Evolutionary conservation across 2,329 filamentous ascomycete genomes (phyloP), one percentile per base, ranked within the genome.

Genomic region (Cytospora chrysosperma): DNA sequence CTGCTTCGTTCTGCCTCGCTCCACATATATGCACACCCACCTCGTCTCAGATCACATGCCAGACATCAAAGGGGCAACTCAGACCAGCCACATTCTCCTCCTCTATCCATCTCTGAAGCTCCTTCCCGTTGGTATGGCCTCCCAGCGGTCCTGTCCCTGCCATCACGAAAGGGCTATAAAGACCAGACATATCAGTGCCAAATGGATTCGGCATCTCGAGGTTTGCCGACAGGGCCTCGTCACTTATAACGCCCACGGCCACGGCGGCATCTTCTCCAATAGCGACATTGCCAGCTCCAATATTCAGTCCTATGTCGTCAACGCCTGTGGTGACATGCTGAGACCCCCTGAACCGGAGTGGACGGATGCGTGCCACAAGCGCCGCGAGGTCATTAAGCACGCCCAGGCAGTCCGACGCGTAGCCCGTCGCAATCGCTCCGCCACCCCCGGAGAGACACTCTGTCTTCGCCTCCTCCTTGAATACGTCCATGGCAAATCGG

Each of bases 401-500:
- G 47, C 61, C 28, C 15, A 58, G n/a, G 21, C 64, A 65, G 64
- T 65, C 64, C 10, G 64, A 61, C 12, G 61, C 64, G 59, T 65
- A 65, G 13, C 64, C 64, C n/a, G 61, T 65, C 4, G 53, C 57
- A 2, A 13, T 50, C 15, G 50, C 52, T n/a, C 21, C 57, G 9
- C 74, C 76, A 10, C 74, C 71, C n/a, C 66, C 68, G 19, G 55
- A 55, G n/a, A 49, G 49, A 9, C 49, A 52, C 28, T 65, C 64
- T 10, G 53, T 61, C 21, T 34, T 17, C 6, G 74, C 72, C 64
- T 81, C 79, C 27, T 71, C 69, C 21, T 78, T 72, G 59, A 82
- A 79, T n/a, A 75, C 71, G 13, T 74, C 70, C 55, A 78, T 75
- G 51, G 77, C 79, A 63, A 78, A 80, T 1, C 71, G 68, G 24